Evolutionary conservation across 352 stramenopile species (phyloP).

Genomic region (Pythium monospermum): DNA sequence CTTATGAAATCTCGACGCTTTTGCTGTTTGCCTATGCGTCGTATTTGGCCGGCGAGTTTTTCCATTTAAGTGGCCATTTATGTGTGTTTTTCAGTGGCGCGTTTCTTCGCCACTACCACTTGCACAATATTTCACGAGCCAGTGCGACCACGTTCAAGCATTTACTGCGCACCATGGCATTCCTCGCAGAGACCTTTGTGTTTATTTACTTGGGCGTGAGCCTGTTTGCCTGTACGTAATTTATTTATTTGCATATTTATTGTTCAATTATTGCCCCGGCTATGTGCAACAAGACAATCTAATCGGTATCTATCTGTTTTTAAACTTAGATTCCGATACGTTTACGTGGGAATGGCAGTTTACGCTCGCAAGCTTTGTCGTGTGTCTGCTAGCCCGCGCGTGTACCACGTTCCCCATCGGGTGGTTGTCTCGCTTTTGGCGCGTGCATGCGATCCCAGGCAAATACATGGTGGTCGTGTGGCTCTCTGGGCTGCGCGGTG

Average conservation of each 20-base stretch:
- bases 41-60: conserved; percentile 63
- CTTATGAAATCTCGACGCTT: conserved; percentile 64
- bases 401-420: conserved; percentile 29
- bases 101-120: conserved; percentile 40
- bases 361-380: conserved; percentile 23
- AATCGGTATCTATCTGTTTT: background rate
- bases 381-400: conserved; percentile 27
- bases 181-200: conserved; percentile 43
- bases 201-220: conserved; percentile 39
- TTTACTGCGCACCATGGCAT: conserved; percentile 32
- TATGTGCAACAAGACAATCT: background rate
- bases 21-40: conserved; percentile 69
- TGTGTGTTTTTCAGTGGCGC: conserved; percentile 88
- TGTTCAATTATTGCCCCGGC: conserved; percentile 8
- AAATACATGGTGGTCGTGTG: conserved; percentile 50
- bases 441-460: conserved; percentile 23
- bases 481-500: conserved; percentile 80
- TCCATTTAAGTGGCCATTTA: conserved; percentile 82
- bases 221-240: conserved; percentile 28
- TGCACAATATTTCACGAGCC: conserved; percentile 31
- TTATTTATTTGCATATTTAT: conserved; percentile 1
- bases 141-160: conserved; percentile 31
- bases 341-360: conserved; percentile 41
- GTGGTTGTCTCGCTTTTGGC: conserved; percentile 22
- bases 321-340: conserved; percentile 20